Evolutionary conservation across 2,329 filamentous ascomycete species (phyloP), one percentile per base, ranked within the genome.

Genomic region (Thelonectria rubi): DNA sequence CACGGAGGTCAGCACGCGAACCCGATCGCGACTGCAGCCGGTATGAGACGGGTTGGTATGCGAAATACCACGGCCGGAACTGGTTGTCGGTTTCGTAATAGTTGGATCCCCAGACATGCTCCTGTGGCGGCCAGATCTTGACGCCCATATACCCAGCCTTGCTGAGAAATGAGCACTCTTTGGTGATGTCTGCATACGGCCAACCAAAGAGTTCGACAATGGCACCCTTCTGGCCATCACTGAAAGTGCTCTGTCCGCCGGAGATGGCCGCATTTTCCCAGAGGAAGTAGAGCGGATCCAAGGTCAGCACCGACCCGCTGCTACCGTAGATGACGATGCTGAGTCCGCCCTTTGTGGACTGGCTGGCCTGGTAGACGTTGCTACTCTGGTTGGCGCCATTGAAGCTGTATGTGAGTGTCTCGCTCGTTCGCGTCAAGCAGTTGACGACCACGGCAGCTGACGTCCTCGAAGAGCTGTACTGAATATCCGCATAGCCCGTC

Each of bases 31-130:
- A 50, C 18, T 50, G 48, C 32, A 50, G 48, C 30, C 48, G 48
- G 18, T 50, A 50, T 3, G 48, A 50, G 32, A 50, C 48, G 48
- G 48, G 48, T 30, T 50, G 48, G 32, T 50, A 50, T 11, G 37
- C 30, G 48, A 50, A 50, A 39, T 50, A 50, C 48, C 48, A 50
- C 32, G 48, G 48, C 48, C 48, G 48, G 48, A 50, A 50, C 48
- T 50, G 48, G 30, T 50, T 50, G 30, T 50, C 48, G 18, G 48
- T 30, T 32, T 50, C 48, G 48, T 50, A 50, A 37, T 50, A 50
- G 48, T 50, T 50, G 48, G 48, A 50, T 50, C 48, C 48, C 48
- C 48, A 50, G 17, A 50, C 48, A 50, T 50, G 48, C 17, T 50
- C 48, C 48, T 50, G 48, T 18, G 48, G 48, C 17, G 48, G 48